Conservation (phyloP, 2,329 filamentous ascomycete species). For the Aspergillus melleus region DNA sequence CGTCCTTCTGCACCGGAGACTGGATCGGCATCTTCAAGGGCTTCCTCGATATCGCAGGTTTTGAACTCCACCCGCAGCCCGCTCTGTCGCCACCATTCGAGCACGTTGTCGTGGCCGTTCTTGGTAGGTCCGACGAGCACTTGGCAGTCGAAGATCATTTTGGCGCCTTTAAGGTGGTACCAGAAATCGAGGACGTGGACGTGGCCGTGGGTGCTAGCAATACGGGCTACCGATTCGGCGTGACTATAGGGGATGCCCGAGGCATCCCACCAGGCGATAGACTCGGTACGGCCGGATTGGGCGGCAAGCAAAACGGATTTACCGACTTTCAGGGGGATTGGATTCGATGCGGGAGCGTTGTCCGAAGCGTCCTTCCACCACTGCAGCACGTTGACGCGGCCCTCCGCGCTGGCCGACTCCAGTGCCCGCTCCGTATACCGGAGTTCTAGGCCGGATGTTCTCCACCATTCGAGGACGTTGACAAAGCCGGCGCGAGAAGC, state of each 20-base stretch:
- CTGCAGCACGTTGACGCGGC: slow-evolving; percentile 80
- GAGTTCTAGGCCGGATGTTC: slow-evolving; percentile 72
- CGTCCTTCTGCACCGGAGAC: slow-evolving; percentile 69
- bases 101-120: slow-evolving; percentile 76
- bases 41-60: slow-evolving; percentile 93
- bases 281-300: slow-evolving; percentile 74
- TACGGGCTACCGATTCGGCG: slow-evolving; percentile 77
- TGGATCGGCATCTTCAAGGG: slow-evolving; percentile 73
- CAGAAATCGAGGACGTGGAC: slow-evolving; percentile 82
- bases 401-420: slow-evolving; percentile 81
- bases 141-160: slow-evolving; percentile 78
- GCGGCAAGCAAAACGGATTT: slow-evolving; percentile 81
- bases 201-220: slow-evolving; percentile 81
- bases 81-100: slow-evolving; percentile 85
- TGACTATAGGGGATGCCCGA: slow-evolving; percentile 78
- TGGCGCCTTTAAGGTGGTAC: slow-evolving; percentile 71
- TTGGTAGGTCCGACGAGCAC: slow-evolving; percentile 85
- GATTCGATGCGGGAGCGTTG: slow-evolving; percentile 54
- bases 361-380: slow-evolving; percentile 82
- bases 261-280: slow-evolving; percentile 84
- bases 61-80: slow-evolving; percentile 84
- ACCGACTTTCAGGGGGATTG: slow-evolving; percentile 70
- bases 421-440: slow-evolving; percentile 85
- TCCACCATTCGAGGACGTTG: slow-evolving; percentile 89
- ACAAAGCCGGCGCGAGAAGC: slow-evolving; percentile 84